Evolutionary conservation across 805 yeast species (phyloP).

Genomic region (Hanseniaspora lindneri): DNA sequence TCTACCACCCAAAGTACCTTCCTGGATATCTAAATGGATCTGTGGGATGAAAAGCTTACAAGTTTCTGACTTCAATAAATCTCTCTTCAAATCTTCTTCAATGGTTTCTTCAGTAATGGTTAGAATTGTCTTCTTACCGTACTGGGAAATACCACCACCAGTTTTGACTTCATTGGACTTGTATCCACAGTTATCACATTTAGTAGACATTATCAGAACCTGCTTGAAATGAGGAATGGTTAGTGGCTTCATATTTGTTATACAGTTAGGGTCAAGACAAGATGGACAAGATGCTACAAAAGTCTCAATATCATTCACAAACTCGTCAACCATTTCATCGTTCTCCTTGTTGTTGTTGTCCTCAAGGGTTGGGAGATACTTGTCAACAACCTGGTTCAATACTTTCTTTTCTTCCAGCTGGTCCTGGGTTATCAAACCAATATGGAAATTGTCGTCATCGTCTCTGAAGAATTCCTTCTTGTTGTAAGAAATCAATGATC

Average conservation of each 20-base stretch:
- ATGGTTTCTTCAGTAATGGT: constrained; percentile 59
- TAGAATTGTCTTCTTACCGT: constrained; percentile 65
- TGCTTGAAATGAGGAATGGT: constrained; percentile 97
- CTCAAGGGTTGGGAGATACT: constrained; percentile 14
- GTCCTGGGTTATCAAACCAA: constrained; percentile 65
- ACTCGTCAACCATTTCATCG: constrained; percentile 70
- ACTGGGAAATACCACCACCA: constrained; percentile 87
- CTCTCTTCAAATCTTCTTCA: constrained; percentile 79
- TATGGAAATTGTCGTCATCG: constrained; percentile 72
- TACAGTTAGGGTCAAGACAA: constrained; percentile 60
- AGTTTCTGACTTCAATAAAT: constrained; percentile 86
- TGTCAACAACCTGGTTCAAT: constrained; percentile 15
- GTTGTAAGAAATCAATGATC: constrained; percentile 76
- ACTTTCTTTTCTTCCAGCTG: constrained; percentile 34
- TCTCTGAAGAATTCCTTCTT: constrained; percentile 70
- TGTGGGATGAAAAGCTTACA: constrained; percentile 82
- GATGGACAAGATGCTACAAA: constrained; percentile 88
- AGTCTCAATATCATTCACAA: constrained; percentile 81
- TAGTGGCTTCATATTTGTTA: constrained; percentile 92
- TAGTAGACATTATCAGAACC: constrained; percentile 90
- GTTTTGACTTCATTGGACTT: constrained; percentile 96
- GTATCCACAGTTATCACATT: constrained; percentile 85
- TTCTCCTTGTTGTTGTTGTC: constrained; percentile 46
- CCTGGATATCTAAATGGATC: constrained; percentile 74
- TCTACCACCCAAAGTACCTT: constrained; percentile 96